Evolutionary conservation across 2,329 filamentous ascomycete species (phyloP).

Genomic region (Cadophora luteo-olivacea): DNA sequence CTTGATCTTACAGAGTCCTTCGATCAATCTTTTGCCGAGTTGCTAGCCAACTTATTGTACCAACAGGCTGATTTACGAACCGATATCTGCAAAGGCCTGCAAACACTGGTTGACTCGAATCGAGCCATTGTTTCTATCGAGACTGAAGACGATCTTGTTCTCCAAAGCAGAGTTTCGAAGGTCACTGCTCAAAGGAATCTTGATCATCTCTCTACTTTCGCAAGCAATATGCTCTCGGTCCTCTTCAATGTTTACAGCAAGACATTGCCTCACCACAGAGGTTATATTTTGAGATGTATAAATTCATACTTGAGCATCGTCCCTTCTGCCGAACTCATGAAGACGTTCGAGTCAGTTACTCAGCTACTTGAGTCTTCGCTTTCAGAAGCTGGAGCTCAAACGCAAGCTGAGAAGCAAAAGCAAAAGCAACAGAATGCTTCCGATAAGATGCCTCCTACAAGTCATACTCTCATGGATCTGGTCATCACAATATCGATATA

Average conservation of each 20-base stretch:
- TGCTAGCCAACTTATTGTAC: slow-evolving; percentile 90
- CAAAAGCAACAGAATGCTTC: slow-evolving; percentile 60
- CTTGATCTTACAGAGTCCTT: slow-evolving; percentile 79
- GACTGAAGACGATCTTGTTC: slow-evolving; percentile 69
- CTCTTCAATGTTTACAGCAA: slow-evolving; percentile 99
- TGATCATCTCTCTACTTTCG: slow-evolving; percentile 77
- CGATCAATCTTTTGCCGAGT: slow-evolving; percentile 87
- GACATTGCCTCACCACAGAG: slow-evolving; percentile 89
- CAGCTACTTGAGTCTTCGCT: slow-evolving; percentile 81
- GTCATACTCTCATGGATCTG: slow-evolving; percentile 94
- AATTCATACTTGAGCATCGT: slow-evolving; percentile 94
- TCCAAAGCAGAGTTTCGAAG: slow-evolving; percentile 81
- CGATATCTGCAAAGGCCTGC: slow-evolving; percentile 85
- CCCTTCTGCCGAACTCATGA: slow-evolving; percentile 76
- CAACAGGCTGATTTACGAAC: slow-evolving; percentile 86
- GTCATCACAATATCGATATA: slow-evolving; percentile 97
- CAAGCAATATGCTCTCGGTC: slow-evolving; percentile 90
- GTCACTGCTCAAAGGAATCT: slow-evolving; percentile 79
- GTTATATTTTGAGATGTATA: slow-evolving; percentile 90
- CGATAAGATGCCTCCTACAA: slow-evolving; percentile 86
- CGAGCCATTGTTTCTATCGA: slow-evolving; percentile 78
- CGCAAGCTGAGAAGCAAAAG: slow-evolving; percentile 69
- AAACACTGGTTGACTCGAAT: slow-evolving; percentile 90
- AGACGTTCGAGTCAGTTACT: slow-evolving; percentile 88
- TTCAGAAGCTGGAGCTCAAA: slow-evolving; percentile 62